Percentiles rank a stretch among this genome's conserved stretches.
These are phyloP conservation scores for Oryza nivara DNA, from an alignment of 176 grass and related monocot species.

Conservation along the genomic window DNA sequence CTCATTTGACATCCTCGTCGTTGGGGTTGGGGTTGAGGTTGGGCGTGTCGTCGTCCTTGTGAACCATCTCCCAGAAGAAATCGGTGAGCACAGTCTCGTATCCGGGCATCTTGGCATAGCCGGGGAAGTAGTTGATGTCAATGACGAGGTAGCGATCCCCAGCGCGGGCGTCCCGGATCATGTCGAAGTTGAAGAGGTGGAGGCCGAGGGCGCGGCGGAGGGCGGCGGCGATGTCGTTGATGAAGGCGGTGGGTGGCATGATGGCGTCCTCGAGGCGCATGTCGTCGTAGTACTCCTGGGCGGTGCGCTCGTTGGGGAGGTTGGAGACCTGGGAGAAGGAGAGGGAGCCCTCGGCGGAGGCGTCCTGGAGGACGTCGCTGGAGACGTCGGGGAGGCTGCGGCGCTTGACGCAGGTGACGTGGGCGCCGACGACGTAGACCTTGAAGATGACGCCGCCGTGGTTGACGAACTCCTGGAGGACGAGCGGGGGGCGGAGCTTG, in stretches of 20 bases:
- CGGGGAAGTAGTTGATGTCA: slow-evolving; percentile 97
- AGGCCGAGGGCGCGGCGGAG: slow-evolving; percentile 73
- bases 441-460: slow-evolving; percentile 96
- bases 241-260: slow-evolving; percentile 62
- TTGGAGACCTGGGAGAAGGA: slow-evolving; percentile 95
- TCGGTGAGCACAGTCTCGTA: slow-evolving; percentile 76
- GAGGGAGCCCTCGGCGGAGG: slow-evolving; percentile 58
- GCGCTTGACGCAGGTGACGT: slow-evolving; percentile 87
- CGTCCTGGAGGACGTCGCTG: slow-evolving; percentile 57
- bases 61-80: slow-evolving; percentile 80
- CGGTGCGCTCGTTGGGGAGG: slow-evolving; percentile 45
- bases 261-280: slow-evolving; percentile 64
- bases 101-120: slow-evolving; percentile 85
- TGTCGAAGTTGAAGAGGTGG: slow-evolving; percentile 91
- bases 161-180: slow-evolving; percentile 76
- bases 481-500: slow-evolving; percentile 82
- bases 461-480: slow-evolving; percentile 96
- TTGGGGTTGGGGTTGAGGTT: neutral
- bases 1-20: slow-evolving; percentile 48
- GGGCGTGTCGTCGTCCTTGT: slow-evolving; percentile 44
- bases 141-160: slow-evolving; percentile 83
- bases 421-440: slow-evolving; percentile 83
- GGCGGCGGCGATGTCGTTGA: slow-evolving; percentile 63
- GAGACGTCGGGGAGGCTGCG: slow-evolving; percentile 89
- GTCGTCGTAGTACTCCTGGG: slow-evolving; percentile 58